phyloP scores from a whole-genome alignment of 148 eudicot genomes.

The Chenopodium suecicum region DNA sequence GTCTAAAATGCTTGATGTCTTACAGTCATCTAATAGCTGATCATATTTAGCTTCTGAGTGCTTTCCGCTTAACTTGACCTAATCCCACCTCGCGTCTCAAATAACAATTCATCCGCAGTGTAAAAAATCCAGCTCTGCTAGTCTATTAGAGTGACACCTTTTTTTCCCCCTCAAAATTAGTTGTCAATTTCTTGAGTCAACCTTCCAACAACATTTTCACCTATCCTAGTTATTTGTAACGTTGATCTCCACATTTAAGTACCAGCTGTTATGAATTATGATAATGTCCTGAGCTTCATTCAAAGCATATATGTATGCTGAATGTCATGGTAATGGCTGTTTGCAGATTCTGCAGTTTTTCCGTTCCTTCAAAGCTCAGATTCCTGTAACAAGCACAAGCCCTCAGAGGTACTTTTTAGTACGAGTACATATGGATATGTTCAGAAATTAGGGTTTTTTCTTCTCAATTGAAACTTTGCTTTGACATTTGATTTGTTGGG shows the following conservation, averaged over 20 bases:
- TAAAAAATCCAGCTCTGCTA: neutral
- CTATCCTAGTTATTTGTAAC: neutral
- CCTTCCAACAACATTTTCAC: neutral
- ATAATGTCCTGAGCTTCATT: neutral
- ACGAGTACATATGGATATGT: neutral
- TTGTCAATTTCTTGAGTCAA: neutral
- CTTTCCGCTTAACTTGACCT: no score
- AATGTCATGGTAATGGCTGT: constrained; percentile 9
- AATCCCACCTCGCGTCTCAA: no score
- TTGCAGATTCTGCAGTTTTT: constrained; percentile 82
- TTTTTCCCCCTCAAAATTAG: neutral
- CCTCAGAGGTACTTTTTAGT: constrained; percentile 43
- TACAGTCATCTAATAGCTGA: no score
- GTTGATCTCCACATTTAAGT: neutral
- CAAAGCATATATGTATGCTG: neutral
- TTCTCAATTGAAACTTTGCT: neutral
- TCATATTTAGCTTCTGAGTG: no score
- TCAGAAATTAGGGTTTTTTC: neutral
- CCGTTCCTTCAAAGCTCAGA: constrained; percentile 70
- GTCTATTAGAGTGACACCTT: neutral
- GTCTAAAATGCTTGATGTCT: no score
- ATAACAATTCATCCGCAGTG: no score
- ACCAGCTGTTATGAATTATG: neutral
- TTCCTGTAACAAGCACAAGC: constrained; percentile 57
- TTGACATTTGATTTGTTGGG: neutral